Conservation (phyloP, 371 early-diverging fungal species). For the Mortierella sp. region DNA sequence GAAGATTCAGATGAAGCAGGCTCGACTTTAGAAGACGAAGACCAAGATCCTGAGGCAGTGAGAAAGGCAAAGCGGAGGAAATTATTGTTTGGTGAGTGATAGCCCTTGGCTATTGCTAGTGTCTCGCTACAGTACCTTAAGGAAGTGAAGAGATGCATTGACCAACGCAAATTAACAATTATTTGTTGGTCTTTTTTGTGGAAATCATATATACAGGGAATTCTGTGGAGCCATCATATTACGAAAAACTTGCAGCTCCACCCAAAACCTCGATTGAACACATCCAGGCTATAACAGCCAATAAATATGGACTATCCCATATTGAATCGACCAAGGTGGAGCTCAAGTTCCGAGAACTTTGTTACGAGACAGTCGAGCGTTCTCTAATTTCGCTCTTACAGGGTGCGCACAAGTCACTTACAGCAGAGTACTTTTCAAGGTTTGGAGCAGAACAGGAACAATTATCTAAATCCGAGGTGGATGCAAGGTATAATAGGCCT, state of each 20-base stretch:
- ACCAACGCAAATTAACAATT: too few relatives aligned
- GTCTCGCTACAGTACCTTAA: too few relatives aligned
- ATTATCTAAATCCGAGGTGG: slow-evolving; percentile 20
- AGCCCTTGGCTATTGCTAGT: background rate
- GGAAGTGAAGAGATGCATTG: too few relatives aligned
- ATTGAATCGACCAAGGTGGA: slow-evolving; percentile 30
- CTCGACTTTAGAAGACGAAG: slow-evolving; percentile 11
- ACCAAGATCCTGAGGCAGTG: slow-evolving; percentile 37
- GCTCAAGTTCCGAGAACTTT: slow-evolving; percentile 40
- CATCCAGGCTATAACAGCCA: background rate
- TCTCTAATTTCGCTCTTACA: slow-evolving; percentile 20
- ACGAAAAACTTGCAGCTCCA: slow-evolving; percentile 17
- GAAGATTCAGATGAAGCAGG: slow-evolving; percentile 5
- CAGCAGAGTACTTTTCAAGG: slow-evolving; percentile 20
- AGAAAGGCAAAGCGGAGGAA: slow-evolving; percentile 51
- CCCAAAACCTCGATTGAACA: background rate
- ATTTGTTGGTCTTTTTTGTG: too few relatives aligned
- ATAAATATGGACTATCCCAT: slow-evolving; percentile 27
- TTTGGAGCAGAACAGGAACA: background rate
- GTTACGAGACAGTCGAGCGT: slow-evolving; percentile 39
- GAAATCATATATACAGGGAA: slow-evolving; percentile 12
- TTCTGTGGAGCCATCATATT: slow-evolving; percentile 39
- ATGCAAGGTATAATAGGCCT: slow-evolving; percentile 14
- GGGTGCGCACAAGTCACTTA: slow-evolving; percentile 31
- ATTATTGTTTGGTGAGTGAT: slow-evolving; percentile 37